Percentiles rank a stretch among this genome's conserved stretches.
These are phyloP conservation scores for Ochromonadaceae sp. DNA, from an alignment of 352 stramenopile species.

Conservation along the genomic window DNA sequence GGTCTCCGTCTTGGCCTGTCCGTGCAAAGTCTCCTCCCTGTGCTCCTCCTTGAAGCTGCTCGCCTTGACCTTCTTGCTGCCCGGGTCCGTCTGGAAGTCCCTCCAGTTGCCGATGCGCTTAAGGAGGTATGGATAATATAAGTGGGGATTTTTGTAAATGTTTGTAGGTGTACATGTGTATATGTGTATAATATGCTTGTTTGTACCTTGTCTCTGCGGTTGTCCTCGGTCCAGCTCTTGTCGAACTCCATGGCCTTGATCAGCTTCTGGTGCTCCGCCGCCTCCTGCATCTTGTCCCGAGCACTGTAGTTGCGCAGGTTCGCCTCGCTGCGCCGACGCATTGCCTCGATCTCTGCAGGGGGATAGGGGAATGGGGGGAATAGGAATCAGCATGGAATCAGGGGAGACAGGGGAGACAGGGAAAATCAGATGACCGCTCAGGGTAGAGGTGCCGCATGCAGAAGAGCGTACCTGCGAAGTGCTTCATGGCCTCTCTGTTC, in stretches of 20 bases:
- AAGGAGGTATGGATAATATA: no score
- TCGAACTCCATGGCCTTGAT: conserved; percentile 17
- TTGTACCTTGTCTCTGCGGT: no score
- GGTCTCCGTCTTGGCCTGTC: conserved; percentile 8
- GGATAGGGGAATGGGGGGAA: background rate
- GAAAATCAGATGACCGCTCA: no score
- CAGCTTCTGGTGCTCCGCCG: conserved; percentile 3
- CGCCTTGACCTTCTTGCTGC: conserved; percentile 6
- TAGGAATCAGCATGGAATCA: no score
- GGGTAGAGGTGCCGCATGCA: no score
- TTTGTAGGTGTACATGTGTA: no score
- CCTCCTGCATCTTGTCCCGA: conserved; percentile 18
- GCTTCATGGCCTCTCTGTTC: conserved; percentile 4
- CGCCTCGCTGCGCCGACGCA: conserved; percentile 12
- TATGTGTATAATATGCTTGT: no score
- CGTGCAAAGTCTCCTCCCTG: conserved; percentile 12
- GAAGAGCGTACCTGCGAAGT: conserved; percentile 11
- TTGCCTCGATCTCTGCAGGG: background rate
- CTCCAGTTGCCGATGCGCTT: conserved; percentile 21
- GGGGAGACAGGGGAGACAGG: no score
- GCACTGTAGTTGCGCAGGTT: conserved; percentile 5
- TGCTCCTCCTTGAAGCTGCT: conserved; percentile 19
- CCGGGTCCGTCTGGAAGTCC: conserved; percentile 18
- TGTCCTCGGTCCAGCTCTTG: conserved; percentile 17
- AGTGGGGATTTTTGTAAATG: no score